phyloP scores from a whole-genome alignment of 2,329 filamentous ascomycete genomes.

The Gaeumannomyces sp. region DNA sequence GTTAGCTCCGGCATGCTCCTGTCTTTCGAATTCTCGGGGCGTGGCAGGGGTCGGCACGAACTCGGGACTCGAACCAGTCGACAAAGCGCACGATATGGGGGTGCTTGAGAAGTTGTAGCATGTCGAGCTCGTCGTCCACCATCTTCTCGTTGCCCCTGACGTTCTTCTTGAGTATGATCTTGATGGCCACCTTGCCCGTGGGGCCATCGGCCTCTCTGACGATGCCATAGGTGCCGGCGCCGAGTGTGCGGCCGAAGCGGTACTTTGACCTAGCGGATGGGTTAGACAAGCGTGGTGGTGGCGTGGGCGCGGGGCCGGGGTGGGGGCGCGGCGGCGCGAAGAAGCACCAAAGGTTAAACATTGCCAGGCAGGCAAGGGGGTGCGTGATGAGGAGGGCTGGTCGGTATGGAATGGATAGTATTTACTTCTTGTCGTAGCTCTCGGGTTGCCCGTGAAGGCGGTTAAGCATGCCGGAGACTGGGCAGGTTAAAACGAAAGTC shows the following conservation, averaged over 20 bases:
- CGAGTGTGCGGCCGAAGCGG: slow-evolving; percentile 85
- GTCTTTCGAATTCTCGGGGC: neutral
- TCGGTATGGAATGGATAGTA: slow-evolving; percentile 12
- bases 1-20: neutral
- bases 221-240: slow-evolving; percentile 96
- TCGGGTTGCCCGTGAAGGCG: slow-evolving; percentile 95
- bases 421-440: slow-evolving; percentile 96
- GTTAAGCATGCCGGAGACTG: slow-evolving; percentile 87
- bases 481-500: neutral
- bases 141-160: slow-evolving; percentile 97
- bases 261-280: slow-evolving; percentile 65
- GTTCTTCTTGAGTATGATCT: slow-evolving; percentile 99
- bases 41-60: slow-evolving; percentile 34
- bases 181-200: slow-evolving; percentile 83
- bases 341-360: neutral
- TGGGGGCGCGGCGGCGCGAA: neutral
- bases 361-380: neutral
- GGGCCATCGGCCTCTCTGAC: slow-evolving; percentile 89
- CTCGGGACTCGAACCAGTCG: slow-evolving; percentile 98
- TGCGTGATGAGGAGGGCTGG: slow-evolving; percentile 13
- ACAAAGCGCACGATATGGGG: slow-evolving; percentile 95
- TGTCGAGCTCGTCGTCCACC: slow-evolving; percentile 94
- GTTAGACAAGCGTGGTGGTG: slow-evolving; percentile 14
- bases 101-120: slow-evolving; percentile 86
- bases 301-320: neutral